Evolutionary conservation across 495 filamentous ascomycete genomes (phyloP).

Genomic region (Aspergillus conjunctus): DNA sequence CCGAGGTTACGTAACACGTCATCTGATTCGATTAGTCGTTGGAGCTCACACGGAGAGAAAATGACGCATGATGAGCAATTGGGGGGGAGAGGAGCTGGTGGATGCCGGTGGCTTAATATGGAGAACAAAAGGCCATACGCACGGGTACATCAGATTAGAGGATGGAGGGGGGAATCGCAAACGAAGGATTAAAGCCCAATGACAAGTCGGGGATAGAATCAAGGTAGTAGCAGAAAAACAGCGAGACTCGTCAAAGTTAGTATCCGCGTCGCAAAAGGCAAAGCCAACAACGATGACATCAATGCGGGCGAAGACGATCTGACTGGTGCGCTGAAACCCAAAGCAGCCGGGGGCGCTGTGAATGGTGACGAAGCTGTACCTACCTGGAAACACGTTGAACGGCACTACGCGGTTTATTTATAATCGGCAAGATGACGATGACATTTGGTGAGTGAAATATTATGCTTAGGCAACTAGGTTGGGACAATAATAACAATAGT

Average conservation of each 20-base stretch:
- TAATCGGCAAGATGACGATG: conserved; percentile 11
- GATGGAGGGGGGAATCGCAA: background rate
- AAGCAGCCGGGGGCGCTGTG: background rate
- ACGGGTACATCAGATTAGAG: conserved; percentile 4
- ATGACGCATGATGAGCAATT: background rate
- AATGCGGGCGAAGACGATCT: conserved; percentile 6
- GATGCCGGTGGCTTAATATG: background rate
- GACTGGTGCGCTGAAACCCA: background rate
- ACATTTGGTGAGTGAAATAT: conserved; percentile 4
- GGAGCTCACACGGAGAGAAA: background rate
- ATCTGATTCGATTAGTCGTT: conserved; percentile 25
- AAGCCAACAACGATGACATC: conserved; percentile 7
- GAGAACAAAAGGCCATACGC: conserved; percentile 2
- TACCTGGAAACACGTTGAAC: conserved; percentile 6
- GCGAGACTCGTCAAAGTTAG: background rate
- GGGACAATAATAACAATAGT: background rate
- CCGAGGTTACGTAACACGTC: conserved; percentile 25
- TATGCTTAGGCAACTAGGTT: conserved; percentile 17
- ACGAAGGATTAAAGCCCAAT: conserved; percentile 4
- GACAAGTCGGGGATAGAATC: background rate
- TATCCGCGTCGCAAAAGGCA: conserved; percentile 3
- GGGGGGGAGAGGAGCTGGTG: background rate
- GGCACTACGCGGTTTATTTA: conserved; percentile 9
- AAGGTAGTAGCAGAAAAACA: background rate
- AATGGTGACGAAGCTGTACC: background rate